A percentile compares a stretch with the other conserved stretches of the same genome.
phyloP scores from a whole-genome alignment of 192 early-diverging fungal species.

The Rhizophagus sp. region DNA sequence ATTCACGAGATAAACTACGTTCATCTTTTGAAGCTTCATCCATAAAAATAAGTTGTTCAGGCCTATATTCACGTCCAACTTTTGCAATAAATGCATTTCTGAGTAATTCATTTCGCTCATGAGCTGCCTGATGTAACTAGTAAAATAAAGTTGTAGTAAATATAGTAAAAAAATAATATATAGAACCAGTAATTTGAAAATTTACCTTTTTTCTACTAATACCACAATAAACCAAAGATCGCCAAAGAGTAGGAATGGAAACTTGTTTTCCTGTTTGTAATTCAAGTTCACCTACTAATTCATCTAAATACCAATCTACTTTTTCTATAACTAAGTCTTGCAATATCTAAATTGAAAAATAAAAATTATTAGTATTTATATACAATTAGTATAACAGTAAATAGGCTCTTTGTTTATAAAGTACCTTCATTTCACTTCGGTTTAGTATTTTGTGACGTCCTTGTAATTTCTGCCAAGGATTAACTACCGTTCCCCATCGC shows the following conservation, averaged over 20 bases:
- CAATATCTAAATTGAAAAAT: not conserved
- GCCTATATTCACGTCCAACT: no score
- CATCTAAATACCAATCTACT: slow-evolving; percentile 22
- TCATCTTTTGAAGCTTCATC: slow-evolving; percentile 20
- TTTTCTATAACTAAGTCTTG: not conserved
- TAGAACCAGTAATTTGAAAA: no score
- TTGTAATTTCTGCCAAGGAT: not conserved
- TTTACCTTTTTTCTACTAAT: slow-evolving; percentile 15
- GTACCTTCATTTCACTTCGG: no score
- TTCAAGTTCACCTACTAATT: not conserved
- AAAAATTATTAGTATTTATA: not conserved
- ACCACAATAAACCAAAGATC: not conserved
- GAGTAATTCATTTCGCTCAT: no score
- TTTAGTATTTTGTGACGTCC: not conserved
- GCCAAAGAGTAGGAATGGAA: not conserved
- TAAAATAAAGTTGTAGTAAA: no score
- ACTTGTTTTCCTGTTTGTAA: not conserved
- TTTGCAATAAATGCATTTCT: no score
- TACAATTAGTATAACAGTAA: no score
- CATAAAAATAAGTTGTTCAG: slow-evolving; percentile 13
- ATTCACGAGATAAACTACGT: not conserved
- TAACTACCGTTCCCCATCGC: not conserved
- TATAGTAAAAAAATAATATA: no score
- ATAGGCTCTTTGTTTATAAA: no score
- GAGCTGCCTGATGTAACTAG: not conserved